These are phyloP conservation scores for Thraustochytrium aureum DNA, from an alignment of 352 stramenopile species.

Conservation along the genomic window DNA sequence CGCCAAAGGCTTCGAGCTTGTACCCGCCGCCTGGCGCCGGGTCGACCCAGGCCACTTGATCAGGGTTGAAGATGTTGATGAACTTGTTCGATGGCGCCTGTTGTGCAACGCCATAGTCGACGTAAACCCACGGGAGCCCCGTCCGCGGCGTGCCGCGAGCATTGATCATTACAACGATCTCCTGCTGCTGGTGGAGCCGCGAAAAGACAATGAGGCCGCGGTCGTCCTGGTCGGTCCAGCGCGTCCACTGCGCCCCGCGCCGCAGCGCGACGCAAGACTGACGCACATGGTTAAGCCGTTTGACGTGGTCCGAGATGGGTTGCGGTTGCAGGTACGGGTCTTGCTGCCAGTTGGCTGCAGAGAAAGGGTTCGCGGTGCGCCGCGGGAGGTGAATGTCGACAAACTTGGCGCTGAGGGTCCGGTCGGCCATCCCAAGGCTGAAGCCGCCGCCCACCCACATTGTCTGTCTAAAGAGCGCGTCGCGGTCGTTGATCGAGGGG, in stretches of 20 bases:
- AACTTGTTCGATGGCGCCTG: not conserved
- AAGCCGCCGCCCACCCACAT: conserved; percentile 2
- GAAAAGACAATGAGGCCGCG: not conserved
- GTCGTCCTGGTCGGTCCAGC: conserved; percentile 5
- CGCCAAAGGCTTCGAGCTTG: not conserved
- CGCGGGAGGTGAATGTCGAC: not conserved
- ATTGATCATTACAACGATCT: conserved; percentile 7
- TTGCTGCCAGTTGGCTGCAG: not conserved
- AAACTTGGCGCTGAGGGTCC: not conserved
- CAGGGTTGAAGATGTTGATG: not conserved
- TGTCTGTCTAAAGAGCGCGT: not conserved
- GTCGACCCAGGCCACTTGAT: not conserved
- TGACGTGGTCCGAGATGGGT: not conserved
- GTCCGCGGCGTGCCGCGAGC: not conserved
- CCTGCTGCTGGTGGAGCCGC: not conserved
- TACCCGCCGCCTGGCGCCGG: not conserved
- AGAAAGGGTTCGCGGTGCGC: not conserved
- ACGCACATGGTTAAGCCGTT: not conserved
- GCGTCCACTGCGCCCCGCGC: not conserved
- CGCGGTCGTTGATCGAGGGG: not conserved
- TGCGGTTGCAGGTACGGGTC: not conserved
- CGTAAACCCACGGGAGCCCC: not conserved
- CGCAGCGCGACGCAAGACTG: not conserved
- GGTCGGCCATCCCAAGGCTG: not conserved
- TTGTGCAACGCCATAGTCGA: not conserved